Percentiles rank a stretch among this genome's conserved stretches.
These are phyloP conservation scores for Fusarium burgessii DNA, from an alignment of 2,329 filamentous ascomycete genomes.

Conservation along the genomic window DNA sequence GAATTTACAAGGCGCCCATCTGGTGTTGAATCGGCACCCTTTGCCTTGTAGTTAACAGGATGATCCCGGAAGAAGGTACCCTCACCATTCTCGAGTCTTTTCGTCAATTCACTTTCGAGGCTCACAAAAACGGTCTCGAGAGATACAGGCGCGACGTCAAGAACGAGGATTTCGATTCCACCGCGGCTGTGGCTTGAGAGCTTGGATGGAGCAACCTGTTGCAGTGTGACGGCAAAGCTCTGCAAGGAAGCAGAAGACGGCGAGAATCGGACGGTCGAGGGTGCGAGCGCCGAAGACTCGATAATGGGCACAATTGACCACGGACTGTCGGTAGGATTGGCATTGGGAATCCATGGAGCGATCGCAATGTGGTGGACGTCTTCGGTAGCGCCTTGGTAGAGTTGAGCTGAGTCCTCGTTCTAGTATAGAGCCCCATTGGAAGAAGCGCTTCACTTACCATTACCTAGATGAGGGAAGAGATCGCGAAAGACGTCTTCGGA, in stretches of 20 bases:
- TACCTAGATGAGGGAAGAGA: conserved; percentile 74
- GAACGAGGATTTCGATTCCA: conserved; percentile 84
- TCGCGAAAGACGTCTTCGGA: conserved; percentile 88
- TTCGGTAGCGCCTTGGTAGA: conserved; percentile 40
- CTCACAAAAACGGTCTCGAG: conserved; percentile 90
- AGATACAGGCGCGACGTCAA: conserved; percentile 83
- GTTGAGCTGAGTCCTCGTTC: conserved; percentile 14
- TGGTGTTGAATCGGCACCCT: conserved; percentile 53
- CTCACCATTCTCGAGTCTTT: conserved; percentile 84
- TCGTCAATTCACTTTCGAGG: conserved; percentile 83
- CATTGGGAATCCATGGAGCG: conserved; percentile 76
- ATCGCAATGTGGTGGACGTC: conserved; percentile 75
- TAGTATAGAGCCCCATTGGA: background rate
- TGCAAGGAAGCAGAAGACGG: conserved; percentile 79
- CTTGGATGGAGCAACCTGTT: conserved; percentile 80
- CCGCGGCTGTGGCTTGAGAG: conserved; percentile 77
- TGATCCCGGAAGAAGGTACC: conserved; percentile 81
- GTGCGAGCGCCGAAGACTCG: conserved; percentile 72
- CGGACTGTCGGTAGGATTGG: conserved; percentile 69
- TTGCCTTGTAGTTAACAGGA: conserved; percentile 56
- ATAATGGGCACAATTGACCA: conserved; percentile 90
- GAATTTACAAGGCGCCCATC: conserved; percentile 72
- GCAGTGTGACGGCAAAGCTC: conserved; percentile 79
- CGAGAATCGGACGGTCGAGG: conserved; percentile 84
- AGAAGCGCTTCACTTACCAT: conserved; percentile 58